These are phyloP conservation scores for Grigorovia transvaalensis DNA, from an alignment of 805 yeast species.

Conservation along the genomic window DNA sequence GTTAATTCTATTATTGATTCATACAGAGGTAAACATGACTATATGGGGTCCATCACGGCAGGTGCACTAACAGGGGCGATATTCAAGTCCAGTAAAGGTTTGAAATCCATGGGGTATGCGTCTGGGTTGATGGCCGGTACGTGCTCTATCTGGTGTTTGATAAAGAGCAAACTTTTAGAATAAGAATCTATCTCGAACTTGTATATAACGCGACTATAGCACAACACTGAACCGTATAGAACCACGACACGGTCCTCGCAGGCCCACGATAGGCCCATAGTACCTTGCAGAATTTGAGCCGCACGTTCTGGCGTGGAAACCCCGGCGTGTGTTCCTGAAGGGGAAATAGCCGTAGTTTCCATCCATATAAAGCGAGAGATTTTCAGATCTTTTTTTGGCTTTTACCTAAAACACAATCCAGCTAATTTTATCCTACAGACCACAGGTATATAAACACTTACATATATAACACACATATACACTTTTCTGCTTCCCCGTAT, in stretches of 20 bases:
- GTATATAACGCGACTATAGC: neutral
- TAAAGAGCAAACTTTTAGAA: slow-evolving; percentile 34
- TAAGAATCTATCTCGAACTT: neutral
- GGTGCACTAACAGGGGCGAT: slow-evolving; percentile 91
- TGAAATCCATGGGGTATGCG: slow-evolving; percentile 80
- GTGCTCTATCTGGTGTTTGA: slow-evolving; percentile 87
- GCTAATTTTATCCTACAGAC: too few relatives aligned
- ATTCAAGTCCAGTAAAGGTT: slow-evolving; percentile 76
- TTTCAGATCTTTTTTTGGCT: too few relatives aligned
- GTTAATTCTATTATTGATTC: slow-evolving; percentile 71
- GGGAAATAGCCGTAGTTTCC: neutral
- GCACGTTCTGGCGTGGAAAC: neutral
- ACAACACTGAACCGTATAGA: neutral
- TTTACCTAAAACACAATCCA: too few relatives aligned
- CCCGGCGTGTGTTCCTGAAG: neutral
- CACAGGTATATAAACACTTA: neutral
- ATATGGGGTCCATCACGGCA: slow-evolving; percentile 68
- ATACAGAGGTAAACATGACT: slow-evolving; percentile 83
- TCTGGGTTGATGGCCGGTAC: slow-evolving; percentile 79
- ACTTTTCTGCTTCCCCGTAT: neutral
- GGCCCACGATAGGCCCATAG: too few relatives aligned
- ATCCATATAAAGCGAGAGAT: too few relatives aligned
- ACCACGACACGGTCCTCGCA: too few relatives aligned
- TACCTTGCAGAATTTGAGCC: neutral
- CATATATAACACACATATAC: neutral